phyloP scores from a whole-genome alignment of 2,329 filamentous ascomycete genomes.

The Colletotrichum sp. region DNA sequence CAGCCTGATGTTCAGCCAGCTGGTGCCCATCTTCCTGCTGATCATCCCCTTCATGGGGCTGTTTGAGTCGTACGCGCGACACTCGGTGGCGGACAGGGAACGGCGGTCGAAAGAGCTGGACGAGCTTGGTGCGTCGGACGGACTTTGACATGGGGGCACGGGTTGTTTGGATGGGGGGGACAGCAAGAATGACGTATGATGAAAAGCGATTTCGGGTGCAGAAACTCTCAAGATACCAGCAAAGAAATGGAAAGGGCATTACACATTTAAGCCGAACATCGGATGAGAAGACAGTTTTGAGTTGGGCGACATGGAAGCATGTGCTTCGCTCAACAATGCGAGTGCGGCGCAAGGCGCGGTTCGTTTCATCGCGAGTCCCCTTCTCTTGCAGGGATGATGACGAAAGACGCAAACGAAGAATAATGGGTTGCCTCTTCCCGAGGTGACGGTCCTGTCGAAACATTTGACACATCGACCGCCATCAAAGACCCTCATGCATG shows the following conservation, averaged over 20 bases:
- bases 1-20: conserved; percentile 21
- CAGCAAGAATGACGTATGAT: background rate
- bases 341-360: background rate
- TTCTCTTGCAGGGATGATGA: background rate
- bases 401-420: background rate
- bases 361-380: background rate
- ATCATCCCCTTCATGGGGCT: conserved; percentile 21
- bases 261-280: conserved; percentile 2
- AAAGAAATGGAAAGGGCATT: background rate
- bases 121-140: background rate
- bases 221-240: background rate
- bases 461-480: background rate
- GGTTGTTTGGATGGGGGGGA: background rate
- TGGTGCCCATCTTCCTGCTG: conserved; percentile 22
- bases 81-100: background rate
- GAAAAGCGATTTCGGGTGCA: background rate
- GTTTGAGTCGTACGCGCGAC: conserved; percentile 13
- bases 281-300: background rate
- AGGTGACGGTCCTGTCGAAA: background rate
- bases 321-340: background rate
- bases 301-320: background rate
- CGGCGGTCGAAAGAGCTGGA: background rate
- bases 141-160: background rate
- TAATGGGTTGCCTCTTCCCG: background rate
- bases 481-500: background rate